Base-by-base conservation (phyloP, 257 asterid genomes). In the Ehretia macrophylla region DNA sequence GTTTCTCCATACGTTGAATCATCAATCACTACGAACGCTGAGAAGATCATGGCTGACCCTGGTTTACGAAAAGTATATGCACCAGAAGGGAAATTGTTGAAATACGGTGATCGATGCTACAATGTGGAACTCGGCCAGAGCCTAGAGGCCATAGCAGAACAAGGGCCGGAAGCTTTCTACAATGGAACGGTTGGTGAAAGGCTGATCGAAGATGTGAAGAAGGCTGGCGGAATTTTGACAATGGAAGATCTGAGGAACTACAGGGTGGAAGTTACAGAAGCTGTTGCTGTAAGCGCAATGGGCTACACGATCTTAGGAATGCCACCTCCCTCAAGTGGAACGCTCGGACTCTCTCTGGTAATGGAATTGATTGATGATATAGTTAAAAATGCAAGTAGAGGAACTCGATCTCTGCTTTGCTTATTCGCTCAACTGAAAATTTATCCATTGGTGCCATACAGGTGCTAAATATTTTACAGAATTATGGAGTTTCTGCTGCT, bases 311-410 rank as follows among this genome's bases (percentile, higher is more conserved):
- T 92, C 59, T 63, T 88, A 17, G 97, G 98, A 27, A 86, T 88
- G 98, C 95, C 97, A 21, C 96, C 95, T 37, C 99, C 99, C 11
- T 88, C 97, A 12, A 83, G 91, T 68, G 99, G 99, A 69, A 82
- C 92, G 0, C 68, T 88, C 0, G 99, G 95, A 13, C 73, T 92
- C 52, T 75, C 99, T 62, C 76, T 92, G 90, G 99, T 88, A 64
- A 16, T 85, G 63, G 35, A 40, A 54, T 51, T 44, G 17, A 32
- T 22, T 42, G 17, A 42, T 58, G 22, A n/a, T n/a, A n/a, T n/a
- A n/a, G n/a, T 42, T 0, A 14, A 17, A 40, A 0, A 4, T 16
- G 14, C 17, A 4, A 4, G 17, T n/a, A 18, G 10, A n/a, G 3
- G 18, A 4, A 18, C 16, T n/a, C 19, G 51, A 47, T 27, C 35